Base-by-base conservation (phyloP, 2,329 filamentous ascomycete genomes). In the Zarea fungicola region DNA sequence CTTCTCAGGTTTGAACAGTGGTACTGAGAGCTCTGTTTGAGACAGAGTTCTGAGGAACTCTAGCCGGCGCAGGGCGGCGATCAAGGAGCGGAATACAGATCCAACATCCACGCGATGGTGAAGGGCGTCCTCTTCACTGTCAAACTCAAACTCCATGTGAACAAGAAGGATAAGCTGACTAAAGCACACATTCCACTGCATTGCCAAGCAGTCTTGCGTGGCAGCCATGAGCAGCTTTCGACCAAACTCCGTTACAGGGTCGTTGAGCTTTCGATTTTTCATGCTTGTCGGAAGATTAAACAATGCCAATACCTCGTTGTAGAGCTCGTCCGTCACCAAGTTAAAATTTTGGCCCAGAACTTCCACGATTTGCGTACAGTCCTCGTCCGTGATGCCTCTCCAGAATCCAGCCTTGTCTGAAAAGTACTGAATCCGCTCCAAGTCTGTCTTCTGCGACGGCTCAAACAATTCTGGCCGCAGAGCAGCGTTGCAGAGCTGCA, bases 71-170 rank as follows among this genome's bases (percentile, higher is more conserved):
- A 99, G 74, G 49, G 85, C 77, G n/a, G 75, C 71, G 28, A 93
- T 73, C 6, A 96, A 74, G 40, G 80, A 76, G 59, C 81, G 70
- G 67, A 86, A 92, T 29, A 92, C 80, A 1, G 73, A 70, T 42
- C 85, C 81, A 51, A 93, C 84, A 23, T 84, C 79, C 8, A 87
- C 71, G 18, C 75, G 69, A 32, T 74, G 67, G 55, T 79, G 77
- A 28, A 83, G 72, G 2, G 80, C 80, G 14, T 87, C 80, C 34
- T 89, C 83, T 35, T 85, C 82, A 55, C 83, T 80, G 50, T 91
- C 86, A 46, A 88, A 79, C 61, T 93, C 89, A 32, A 84, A 84
- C 63, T 93, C 86, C 76, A 97, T 85, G 64, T 96, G 90, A 9
- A 93, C 78, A 14, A 95, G 75, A 6, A 99, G 76, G 3, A 93